Percentiles rank a stretch among this genome's conserved stretches.
Conservation (phyloP, 768 basidiomycete species). For the Phanerochaete sordida region DNA sequence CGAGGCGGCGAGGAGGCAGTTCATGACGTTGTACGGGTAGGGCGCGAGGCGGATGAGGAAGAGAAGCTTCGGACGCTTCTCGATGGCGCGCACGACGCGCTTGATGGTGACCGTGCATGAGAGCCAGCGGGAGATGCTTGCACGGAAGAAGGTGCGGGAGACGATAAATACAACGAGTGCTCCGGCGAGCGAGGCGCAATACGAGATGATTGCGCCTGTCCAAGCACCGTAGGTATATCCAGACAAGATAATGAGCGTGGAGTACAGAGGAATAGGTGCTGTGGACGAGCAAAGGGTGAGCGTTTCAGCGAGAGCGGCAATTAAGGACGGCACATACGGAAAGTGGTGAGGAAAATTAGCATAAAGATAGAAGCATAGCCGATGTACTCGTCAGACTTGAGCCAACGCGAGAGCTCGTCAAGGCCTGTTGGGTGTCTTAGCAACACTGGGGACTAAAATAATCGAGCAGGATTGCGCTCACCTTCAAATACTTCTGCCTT, state of each 20-base stretch:
- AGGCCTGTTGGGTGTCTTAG: conserved; percentile 48
- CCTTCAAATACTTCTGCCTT: conserved; percentile 78
- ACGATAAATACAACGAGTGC: conserved; percentile 81
- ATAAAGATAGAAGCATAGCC: conserved; percentile 78
- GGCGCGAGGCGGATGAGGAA: conserved; percentile 93
- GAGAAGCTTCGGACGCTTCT: conserved; percentile 81
- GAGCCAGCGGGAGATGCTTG: conserved; percentile 69
- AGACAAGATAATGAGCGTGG: conserved; percentile 87
- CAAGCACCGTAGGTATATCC: conserved; percentile 88
- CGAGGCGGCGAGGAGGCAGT: conserved; percentile 88
- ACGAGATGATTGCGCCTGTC: conserved; percentile 83
- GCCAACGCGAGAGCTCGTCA: conserved; percentile 76
- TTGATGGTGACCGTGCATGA: conserved; percentile 66
- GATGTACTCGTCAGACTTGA: conserved; percentile 65
- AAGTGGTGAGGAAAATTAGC: conserved; percentile 83
- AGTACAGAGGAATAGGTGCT: conserved; percentile 92
- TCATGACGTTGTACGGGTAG: conserved; percentile 93
- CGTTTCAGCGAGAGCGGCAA: conserved; percentile 16
- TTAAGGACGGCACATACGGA: conserved; percentile 57
- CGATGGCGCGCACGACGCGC: conserved; percentile 83
- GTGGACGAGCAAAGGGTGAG: conserved; percentile 8
- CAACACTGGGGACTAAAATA: not conserved
- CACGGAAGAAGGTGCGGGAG: conserved; percentile 71
- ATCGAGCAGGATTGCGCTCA: conserved; percentile 27
- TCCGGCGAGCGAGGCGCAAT: conserved; percentile 80